Evolutionary conservation across 2,329 filamentous ascomycete species (phyloP).

Genomic region (Phaeomoniella chlamydospora): DNA sequence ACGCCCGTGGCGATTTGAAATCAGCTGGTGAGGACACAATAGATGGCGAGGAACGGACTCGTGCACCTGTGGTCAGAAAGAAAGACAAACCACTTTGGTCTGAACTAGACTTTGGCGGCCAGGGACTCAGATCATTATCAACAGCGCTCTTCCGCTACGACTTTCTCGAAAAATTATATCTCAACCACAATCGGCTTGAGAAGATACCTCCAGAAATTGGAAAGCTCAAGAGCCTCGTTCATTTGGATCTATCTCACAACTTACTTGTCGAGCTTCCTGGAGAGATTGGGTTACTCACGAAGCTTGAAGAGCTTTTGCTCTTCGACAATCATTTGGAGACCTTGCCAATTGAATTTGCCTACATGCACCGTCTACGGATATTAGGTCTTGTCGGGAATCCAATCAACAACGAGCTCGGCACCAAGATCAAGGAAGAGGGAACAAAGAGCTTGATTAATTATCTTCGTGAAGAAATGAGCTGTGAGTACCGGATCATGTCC

Average conservation of each 20-base stretch:
- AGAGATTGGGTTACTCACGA: conserved; percentile 94
- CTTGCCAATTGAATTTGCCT: conserved; percentile 76
- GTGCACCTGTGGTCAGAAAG: conserved; percentile 43
- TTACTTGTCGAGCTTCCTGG: conserved; percentile 67
- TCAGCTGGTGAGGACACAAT: conserved; percentile 28
- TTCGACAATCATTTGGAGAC: conserved; percentile 82
- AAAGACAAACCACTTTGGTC: conserved; percentile 83
- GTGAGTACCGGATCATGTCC: no score
- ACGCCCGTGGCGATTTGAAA: background rate
- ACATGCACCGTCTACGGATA: conserved; percentile 74
- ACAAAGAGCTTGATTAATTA: conserved; percentile 72
- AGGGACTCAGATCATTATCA: conserved; percentile 74
- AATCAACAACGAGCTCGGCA: conserved; percentile 59
- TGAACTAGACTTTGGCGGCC: conserved; percentile 89
- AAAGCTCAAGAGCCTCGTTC: conserved; percentile 61
- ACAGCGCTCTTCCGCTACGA: conserved; percentile 67
- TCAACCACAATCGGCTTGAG: conserved; percentile 82
- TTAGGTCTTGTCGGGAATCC: conserved; percentile 90
- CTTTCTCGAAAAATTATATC: conserved; percentile 82
- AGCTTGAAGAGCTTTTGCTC: conserved; percentile 67
- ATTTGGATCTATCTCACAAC: conserved; percentile 83
- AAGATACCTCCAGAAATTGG: conserved; percentile 68
- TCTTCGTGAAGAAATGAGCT: conserved; percentile 69
- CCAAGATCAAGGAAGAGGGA: conserved; percentile 73
- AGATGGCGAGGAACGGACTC: conserved; percentile 43